Evolutionary conservation across 805 yeast genomes (phyloP).

Genomic region (Yamadazyma sp.): DNA sequence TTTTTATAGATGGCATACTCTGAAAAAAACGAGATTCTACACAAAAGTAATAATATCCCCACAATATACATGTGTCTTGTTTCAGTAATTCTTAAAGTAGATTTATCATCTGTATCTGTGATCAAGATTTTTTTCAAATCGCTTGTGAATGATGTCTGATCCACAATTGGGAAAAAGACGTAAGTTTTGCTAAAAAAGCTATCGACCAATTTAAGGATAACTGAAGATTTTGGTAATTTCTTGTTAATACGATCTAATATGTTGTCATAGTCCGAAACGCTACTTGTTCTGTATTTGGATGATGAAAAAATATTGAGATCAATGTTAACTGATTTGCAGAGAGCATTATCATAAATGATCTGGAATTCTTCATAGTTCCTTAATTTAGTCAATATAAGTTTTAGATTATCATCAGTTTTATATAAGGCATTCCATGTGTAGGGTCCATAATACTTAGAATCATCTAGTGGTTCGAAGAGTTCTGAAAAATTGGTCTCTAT

Average conservation of each 20-base stretch:
- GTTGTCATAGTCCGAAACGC: too few species aligned
- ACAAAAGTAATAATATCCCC: constrained; percentile 30
- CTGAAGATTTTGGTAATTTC: constrained; percentile 3
- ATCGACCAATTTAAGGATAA: not conserved
- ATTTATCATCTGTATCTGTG: not conserved
- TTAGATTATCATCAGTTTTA: constrained; percentile 3
- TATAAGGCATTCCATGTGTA: constrained; percentile 4
- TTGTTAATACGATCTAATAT: constrained; percentile 2
- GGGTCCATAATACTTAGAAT: constrained; percentile 5
- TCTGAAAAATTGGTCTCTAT: constrained; percentile 2
- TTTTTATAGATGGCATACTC: constrained; percentile 19
- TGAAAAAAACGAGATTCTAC: constrained; percentile 28
- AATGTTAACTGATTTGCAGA: not conserved
- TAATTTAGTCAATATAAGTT: not conserved
- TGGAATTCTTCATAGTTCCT: constrained; percentile 3
- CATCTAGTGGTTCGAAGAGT: constrained; percentile 3
- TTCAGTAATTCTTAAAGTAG: not conserved
- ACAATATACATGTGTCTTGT: constrained; percentile 11
- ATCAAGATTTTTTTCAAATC: not conserved
- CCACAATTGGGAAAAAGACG: constrained; percentile 46
- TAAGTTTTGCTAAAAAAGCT: constrained; percentile 39
- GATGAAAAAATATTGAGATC: constrained; percentile 1
- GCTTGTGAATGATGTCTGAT: constrained; percentile 30
- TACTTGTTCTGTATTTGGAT: not conserved
- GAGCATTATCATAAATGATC: constrained; percentile 2